Conservation (phyloP, 805 yeast genomes). For the Yarrowia sp. region DNA sequence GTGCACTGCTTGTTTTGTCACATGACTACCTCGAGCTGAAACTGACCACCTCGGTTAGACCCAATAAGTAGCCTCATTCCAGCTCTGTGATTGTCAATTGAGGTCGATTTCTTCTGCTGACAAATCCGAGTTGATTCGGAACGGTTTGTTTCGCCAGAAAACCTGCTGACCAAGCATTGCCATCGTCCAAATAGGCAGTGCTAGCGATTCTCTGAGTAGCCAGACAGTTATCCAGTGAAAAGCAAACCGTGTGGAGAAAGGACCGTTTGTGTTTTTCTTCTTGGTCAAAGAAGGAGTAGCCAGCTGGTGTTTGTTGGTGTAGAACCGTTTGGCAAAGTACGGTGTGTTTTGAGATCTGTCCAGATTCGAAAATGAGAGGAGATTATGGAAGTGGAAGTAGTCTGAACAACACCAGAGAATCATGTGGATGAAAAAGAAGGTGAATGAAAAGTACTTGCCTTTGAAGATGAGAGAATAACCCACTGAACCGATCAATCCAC, state of each 20-base stretch:
- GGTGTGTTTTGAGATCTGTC: slow-evolving; percentile 34
- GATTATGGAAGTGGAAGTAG: slow-evolving; percentile 52
- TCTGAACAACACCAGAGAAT: slow-evolving; percentile 64
- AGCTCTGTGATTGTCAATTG: slow-evolving; percentile 6
- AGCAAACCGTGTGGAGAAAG: slow-evolving; percentile 25
- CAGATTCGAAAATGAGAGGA: slow-evolving; percentile 39
- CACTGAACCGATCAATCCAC: slow-evolving; percentile 65
- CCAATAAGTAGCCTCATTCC: not conserved
- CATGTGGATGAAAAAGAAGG: slow-evolving; percentile 55
- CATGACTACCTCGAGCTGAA: too few relatives aligned
- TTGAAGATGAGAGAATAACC: slow-evolving; percentile 51
- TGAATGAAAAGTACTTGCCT: slow-evolving; percentile 31
- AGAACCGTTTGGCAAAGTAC: slow-evolving; percentile 35
- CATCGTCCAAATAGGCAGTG: slow-evolving; percentile 77
- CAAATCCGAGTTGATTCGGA: slow-evolving; percentile 66
- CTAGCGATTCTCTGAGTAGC: slow-evolving; percentile 68
- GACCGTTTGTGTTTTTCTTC: slow-evolving; percentile 28
- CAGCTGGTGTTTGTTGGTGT: slow-evolving; percentile 30
- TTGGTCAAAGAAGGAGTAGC: not conserved
- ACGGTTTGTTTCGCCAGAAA: slow-evolving; percentile 73
- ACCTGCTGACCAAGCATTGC: slow-evolving; percentile 72
- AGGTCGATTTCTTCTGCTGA: slow-evolving; percentile 61
- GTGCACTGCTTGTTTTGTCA: too few relatives aligned
- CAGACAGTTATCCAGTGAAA: slow-evolving; percentile 49
- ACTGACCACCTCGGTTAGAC: not conserved